A percentile compares a stretch with the other conserved stretches of the same genome.
These are phyloP conservation scores for Pisolithus albus DNA, from an alignment of 768 basidiomycete species.

Conservation along the genomic window DNA sequence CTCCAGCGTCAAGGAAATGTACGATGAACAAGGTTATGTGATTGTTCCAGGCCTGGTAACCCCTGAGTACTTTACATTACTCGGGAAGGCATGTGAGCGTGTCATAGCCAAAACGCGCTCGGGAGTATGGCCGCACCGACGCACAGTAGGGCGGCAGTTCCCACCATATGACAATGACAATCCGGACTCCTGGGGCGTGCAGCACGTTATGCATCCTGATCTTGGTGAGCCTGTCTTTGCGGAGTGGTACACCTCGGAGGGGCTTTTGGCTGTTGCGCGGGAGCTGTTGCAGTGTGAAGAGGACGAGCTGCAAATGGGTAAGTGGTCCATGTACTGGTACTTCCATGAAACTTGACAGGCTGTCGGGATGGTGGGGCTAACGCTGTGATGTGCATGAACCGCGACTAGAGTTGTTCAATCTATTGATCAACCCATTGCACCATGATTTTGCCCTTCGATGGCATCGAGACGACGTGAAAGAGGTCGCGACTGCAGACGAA, in stretches of 20 bases:
- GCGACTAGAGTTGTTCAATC: slow-evolving; percentile 56
- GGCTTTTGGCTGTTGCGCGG: slow-evolving; percentile 36
- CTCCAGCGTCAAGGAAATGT: slow-evolving; percentile 36
- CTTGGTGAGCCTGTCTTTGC: slow-evolving; percentile 54
- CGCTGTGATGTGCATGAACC: too few relatives aligned
- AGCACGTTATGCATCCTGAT: slow-evolving; percentile 76
- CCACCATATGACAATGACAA: slow-evolving; percentile 56
- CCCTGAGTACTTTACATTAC: slow-evolving; percentile 28
- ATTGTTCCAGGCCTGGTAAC: slow-evolving; percentile 52
- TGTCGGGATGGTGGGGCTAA: too few relatives aligned
- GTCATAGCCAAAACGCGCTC: slow-evolving; percentile 47
- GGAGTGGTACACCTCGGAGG: slow-evolving; percentile 59
- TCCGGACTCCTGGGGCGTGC: slow-evolving; percentile 75
- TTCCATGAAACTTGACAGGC: too few relatives aligned
- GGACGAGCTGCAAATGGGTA: slow-evolving; percentile 66
- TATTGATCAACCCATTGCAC: slow-evolving; percentile 60
- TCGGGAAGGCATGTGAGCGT: slow-evolving; percentile 46
- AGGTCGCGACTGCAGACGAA: slow-evolving; percentile 51
- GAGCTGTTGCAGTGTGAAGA: slow-evolving; percentile 51
- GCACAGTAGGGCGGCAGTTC: slow-evolving; percentile 74
- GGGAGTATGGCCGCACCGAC: slow-evolving; percentile 57
- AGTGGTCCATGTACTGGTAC: slow-evolving; percentile 11
- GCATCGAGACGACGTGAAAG: slow-evolving; percentile 72
- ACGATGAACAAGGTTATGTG: slow-evolving; percentile 62
- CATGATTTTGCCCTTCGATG: slow-evolving; percentile 70